A percentile compares a stretch with the other conserved stretches of the same genome.
Evolutionary conservation across 805 yeast species (phyloP).

Genomic region (Monosporozyma solicola): DNA sequence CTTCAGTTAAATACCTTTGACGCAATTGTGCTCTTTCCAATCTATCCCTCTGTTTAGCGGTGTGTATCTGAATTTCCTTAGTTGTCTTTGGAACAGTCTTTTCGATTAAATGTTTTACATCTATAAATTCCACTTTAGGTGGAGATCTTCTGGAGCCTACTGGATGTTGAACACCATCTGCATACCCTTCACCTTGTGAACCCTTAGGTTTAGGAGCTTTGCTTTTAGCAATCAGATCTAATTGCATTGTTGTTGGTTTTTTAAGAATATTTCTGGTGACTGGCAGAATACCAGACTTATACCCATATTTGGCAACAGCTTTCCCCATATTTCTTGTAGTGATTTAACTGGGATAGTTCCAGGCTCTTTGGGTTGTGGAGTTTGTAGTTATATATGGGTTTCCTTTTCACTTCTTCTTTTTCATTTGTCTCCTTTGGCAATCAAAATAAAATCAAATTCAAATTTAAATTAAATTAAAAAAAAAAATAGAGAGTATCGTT

Average conservation of each 20-base stretch:
- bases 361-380: too few relatives aligned
- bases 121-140: conserved; percentile 41
- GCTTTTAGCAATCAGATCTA: conserved; percentile 31
- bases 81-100: conserved; percentile 44
- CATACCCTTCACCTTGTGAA: conserved; percentile 47
- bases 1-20: conserved; percentile 57
- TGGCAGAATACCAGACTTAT: conserved; percentile 77
- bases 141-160: conserved; percentile 51
- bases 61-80: conserved; percentile 5
- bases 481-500: too few relatives aligned
- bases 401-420: too few relatives aligned
- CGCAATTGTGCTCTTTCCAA: conserved; percentile 49
- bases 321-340: conserved; percentile 34
- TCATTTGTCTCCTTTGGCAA: too few relatives aligned
- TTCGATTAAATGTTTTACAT: conserved; percentile 52
- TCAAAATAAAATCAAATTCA: too few relatives aligned
- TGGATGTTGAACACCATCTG: conserved; percentile 62
- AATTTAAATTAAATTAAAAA: too few relatives aligned
- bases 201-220: conserved; percentile 40
- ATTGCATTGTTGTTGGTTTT: conserved; percentile 47
- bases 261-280: conserved; percentile 66
- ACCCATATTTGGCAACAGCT: conserved; percentile 38
- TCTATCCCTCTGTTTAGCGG: conserved; percentile 22
- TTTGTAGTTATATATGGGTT: too few relatives aligned
- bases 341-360: background rate